Evolutionary conservation across 148 eudicot genomes (phyloP).

Genomic region (Salicornia ramosissima): DNA sequence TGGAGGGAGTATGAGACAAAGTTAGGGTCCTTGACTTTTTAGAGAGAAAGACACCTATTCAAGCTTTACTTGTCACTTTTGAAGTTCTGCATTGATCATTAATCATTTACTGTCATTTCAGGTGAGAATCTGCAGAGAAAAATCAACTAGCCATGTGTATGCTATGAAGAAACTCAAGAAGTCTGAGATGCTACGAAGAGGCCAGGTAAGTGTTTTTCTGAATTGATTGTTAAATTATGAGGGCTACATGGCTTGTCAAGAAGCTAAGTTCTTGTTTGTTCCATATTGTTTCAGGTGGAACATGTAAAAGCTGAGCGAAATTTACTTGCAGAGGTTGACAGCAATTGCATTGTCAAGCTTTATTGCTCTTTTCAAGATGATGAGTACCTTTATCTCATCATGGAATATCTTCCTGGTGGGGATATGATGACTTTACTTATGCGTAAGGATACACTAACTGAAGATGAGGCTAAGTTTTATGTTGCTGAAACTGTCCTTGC

Average conservation of each 20-base stretch:
- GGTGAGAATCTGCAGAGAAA: constrained; percentile 94
- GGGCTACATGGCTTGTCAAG: neutral
- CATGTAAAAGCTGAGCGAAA: constrained; percentile 99
- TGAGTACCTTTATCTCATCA: constrained; percentile 88
- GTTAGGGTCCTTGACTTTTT: too few relatives aligned
- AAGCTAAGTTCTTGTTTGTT: constrained; percentile 20
- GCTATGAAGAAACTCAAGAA: constrained; percentile 99
- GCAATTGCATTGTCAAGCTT: constrained; percentile 98
- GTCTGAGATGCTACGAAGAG: constrained; percentile 97
- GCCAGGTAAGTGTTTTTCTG: constrained; percentile 54
- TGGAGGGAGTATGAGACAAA: too few relatives aligned
- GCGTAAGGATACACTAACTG: constrained; percentile 94
- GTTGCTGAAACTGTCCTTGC: constrained; percentile 96
- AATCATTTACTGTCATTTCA: constrained; percentile 22
- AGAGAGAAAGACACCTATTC: too few relatives aligned
- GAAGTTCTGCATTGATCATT: neutral
- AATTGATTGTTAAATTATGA: neutral
- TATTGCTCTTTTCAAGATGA: constrained; percentile 99
- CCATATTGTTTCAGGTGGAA: constrained; percentile 60
- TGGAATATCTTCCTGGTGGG: constrained; percentile 99
- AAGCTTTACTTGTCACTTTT: too few relatives aligned
- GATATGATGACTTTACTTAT: constrained; percentile 99
- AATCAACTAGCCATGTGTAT: constrained; percentile 83
- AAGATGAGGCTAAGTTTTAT: constrained; percentile 93
- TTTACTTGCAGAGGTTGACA: constrained; percentile 95